A percentile compares a stretch with the other conserved stretches of the same genome.
phyloP scores from a whole-genome alignment of 345 rosid species.

The Arabidopsis arenosa region DNA sequence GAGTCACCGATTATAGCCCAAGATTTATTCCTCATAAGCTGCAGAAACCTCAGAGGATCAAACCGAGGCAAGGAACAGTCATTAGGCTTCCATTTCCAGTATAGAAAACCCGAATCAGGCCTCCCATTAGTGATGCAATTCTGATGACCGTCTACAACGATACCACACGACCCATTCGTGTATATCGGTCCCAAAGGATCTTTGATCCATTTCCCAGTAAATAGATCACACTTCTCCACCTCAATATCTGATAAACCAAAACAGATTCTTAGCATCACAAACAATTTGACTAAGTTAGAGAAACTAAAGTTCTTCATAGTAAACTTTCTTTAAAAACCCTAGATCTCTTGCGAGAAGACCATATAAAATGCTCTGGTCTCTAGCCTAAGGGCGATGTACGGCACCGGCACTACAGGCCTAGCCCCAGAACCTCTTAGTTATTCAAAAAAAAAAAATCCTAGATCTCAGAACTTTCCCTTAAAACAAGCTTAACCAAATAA shows the following conservation, averaged over 20 bases:
- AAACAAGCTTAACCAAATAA: not conserved
- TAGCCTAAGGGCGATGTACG: no score
- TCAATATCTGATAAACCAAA: slow-evolving; percentile 38
- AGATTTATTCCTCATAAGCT: slow-evolving; percentile 72
- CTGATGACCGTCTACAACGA: slow-evolving; percentile 72
- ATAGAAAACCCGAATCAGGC: slow-evolving; percentile 77
- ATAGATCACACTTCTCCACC: slow-evolving; percentile 74
- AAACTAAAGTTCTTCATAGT: not conserved
- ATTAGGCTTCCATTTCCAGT: slow-evolving; percentile 90
- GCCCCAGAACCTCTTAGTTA: no score
- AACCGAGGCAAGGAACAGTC: slow-evolving; percentile 75
- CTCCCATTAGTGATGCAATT: slow-evolving; percentile 91
- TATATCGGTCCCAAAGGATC: slow-evolving; percentile 65
- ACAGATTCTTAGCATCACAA: slow-evolving; percentile 21
- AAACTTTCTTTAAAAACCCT: slow-evolving; percentile 22
- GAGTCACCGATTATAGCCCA: slow-evolving; percentile 96
- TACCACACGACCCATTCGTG: slow-evolving; percentile 34
- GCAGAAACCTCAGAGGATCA: slow-evolving; percentile 64
- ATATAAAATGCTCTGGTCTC: no score
- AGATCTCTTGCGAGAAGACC: not conserved
- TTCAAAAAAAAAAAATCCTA: slow-evolving; percentile 16
- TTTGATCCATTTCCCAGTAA: slow-evolving; percentile 86
- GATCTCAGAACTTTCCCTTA: slow-evolving; percentile 5
- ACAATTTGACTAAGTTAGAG: not conserved
- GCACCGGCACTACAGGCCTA: no score